Evolutionary conservation across 164 flowering plant genomes (phyloP), one percentile per base, ranked within the genome.

Genomic region (Vitis cinerea): DNA sequence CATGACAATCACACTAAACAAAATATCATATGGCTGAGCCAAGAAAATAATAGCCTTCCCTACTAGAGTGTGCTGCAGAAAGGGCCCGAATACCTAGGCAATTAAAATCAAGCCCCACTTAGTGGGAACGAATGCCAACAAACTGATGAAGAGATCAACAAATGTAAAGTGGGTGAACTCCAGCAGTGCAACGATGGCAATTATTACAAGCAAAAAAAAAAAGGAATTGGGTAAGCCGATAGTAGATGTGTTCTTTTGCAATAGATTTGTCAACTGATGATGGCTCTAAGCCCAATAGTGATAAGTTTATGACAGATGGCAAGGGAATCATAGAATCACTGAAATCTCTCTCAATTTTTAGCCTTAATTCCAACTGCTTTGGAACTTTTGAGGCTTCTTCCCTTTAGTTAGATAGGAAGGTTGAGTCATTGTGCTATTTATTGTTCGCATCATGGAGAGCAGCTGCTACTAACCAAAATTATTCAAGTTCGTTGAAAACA

Each of bases 1-100:
- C 90, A 87, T 81, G 47, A 87, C 76, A 64, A 87, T 74, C n/a
- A 85, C 80, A 31, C 87, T 88, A 56, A 87, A 82, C 78, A 83
- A 4, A 8, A 82, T 79, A 51, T 87, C 90, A 71, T 83, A 85
- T 12, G 82, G 30, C 29, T 88, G 87, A 61, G 87, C 87, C 64
- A 82, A 63, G 44, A 87, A 77, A 72, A 82, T 67, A 57, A 87
- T 75, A 17, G 57, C 50, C 0, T 70, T 71, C 90, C 90, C 85
- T 1, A 85, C 17, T 52, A 44, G 66, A 16, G 76, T 71, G 8
- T 63, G 50, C 63, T 83, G 77, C 71, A 87, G 58, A 19, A 80
- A 61, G n/a, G 84, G 84, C 19, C 85, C 74, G 23, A 82, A 17
- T 8, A 83, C 90, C 70, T 81, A 87, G 23, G 88, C 86, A 31